A percentile compares a stretch with the other conserved stretches of the same genome.
Conservation (phyloP, 257 asterid species). For the Ilex asprella region DNA sequence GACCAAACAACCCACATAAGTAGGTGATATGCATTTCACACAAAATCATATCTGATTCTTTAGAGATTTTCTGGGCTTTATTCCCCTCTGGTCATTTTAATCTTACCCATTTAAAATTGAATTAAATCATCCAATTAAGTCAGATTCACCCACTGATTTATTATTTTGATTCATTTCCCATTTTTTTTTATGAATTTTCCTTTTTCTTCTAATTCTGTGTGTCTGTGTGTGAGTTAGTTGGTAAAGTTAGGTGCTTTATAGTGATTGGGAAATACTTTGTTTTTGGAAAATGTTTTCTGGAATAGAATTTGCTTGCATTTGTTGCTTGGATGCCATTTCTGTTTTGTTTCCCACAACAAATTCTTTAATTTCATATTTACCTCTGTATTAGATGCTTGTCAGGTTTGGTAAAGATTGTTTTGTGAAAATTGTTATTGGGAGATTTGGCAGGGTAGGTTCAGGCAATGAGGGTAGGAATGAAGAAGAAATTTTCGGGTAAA, state of each 20-base stretch:
- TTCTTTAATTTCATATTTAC: slow-evolving; percentile 20
- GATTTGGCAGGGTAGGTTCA: slow-evolving; percentile 8
- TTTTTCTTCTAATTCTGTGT: neutral
- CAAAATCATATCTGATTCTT: slow-evolving; percentile 27
- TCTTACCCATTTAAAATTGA: slow-evolving; percentile 22
- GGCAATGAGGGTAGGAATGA: neutral
- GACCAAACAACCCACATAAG: slow-evolving; percentile 27
- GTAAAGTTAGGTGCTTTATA: neutral
- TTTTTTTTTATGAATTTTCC: slow-evolving; percentile 12
- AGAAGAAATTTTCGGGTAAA: slow-evolving; percentile 1
- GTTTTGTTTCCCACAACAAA: slow-evolving; percentile 20
- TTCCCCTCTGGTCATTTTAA: slow-evolving; percentile 9
- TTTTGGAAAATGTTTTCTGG: slow-evolving; percentile 5
- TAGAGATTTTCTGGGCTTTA: slow-evolving; percentile 25
- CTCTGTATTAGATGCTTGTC: slow-evolving; percentile 5
- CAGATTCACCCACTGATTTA: slow-evolving; percentile 24
- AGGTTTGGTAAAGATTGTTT: slow-evolving; percentile 6
- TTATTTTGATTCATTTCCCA: slow-evolving; percentile 12
- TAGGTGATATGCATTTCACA: slow-evolving; percentile 34
- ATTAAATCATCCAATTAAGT: slow-evolving; percentile 33
- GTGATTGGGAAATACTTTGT: neutral
- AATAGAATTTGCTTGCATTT: slow-evolving; percentile 25
- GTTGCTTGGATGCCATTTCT: slow-evolving; percentile 25
- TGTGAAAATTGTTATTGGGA: slow-evolving; percentile 7
- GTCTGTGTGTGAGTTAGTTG: slow-evolving; percentile 3